These are phyloP conservation scores for Capronia coronata DNA, from an alignment of 2,329 filamentous ascomycete genomes.

Conservation along the genomic window DNA sequence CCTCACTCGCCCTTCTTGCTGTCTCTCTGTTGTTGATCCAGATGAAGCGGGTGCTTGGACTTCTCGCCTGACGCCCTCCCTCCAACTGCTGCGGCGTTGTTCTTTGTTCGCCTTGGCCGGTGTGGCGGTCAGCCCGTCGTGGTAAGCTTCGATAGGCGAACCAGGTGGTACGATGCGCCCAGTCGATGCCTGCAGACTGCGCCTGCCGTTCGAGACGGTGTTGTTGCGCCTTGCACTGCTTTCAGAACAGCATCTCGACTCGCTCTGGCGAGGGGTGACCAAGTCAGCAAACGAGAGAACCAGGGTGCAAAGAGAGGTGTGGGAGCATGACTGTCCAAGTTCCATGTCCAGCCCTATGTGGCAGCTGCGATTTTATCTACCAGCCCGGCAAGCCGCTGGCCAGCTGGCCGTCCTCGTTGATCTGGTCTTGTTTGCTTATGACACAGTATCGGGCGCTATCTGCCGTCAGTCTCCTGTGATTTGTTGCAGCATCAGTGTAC, in stretches of 20 bases:
- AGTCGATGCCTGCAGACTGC: neutral
- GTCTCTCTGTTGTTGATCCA: constrained; percentile 15
- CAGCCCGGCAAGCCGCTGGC: constrained; percentile 21
- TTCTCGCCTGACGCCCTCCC: neutral
- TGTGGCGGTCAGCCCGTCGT: too few species aligned
- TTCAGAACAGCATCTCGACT: neutral
- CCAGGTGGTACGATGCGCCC: constrained; percentile 1
- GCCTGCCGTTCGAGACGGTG: neutral
- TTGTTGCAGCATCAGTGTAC: constrained; percentile 13
- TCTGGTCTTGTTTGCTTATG: constrained; percentile 4
- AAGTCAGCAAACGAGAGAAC: constrained; percentile 1
- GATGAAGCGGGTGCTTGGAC: constrained; percentile 1
- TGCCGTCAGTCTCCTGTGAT: constrained; percentile 7
- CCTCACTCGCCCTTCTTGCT: constrained; percentile 2
- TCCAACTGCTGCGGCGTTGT: too few species aligned
- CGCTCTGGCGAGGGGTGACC: neutral
- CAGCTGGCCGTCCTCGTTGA: constrained; percentile 19
- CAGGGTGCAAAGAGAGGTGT: neutral
- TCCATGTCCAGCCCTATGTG: neutral
- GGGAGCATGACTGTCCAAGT: neutral
- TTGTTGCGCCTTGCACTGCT: neutral
- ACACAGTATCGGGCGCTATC: constrained; percentile 12
- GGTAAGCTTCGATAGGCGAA: constrained; percentile 10
- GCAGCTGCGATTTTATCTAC: constrained; percentile 19
- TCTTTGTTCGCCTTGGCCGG: too few species aligned